Conservation (phyloP, 371 early-diverging fungal species). For the Batkoa obscura region DNA sequence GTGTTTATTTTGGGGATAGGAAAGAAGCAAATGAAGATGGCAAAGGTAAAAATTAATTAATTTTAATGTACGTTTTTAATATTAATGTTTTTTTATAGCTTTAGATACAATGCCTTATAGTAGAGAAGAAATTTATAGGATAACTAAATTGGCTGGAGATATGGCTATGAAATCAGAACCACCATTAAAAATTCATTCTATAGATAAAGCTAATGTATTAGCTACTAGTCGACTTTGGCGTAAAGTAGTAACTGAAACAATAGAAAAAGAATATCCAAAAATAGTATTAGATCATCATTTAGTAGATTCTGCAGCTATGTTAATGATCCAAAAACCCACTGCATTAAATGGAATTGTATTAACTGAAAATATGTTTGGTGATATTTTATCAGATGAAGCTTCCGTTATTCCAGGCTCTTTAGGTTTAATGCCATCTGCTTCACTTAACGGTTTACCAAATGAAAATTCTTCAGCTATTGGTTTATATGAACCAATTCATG, state of each 20-base stretch:
- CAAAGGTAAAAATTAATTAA: constrained; percentile 15
- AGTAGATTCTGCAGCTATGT: constrained; percentile 94
- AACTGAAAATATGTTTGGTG: constrained; percentile 98
- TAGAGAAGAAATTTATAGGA: constrained; percentile 70
- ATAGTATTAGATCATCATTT: constrained; percentile 66
- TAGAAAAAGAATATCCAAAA: constrained; percentile 70
- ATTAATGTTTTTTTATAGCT: constrained; percentile 17
- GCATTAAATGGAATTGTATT: constrained; percentile 82
- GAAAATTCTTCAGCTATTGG: constrained; percentile 54
- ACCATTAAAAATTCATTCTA: constrained; percentile 68
- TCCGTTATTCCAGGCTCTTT: constrained; percentile 86
- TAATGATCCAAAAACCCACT: constrained; percentile 76
- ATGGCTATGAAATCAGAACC: constrained; percentile 63
- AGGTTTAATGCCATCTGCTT: constrained; percentile 84
- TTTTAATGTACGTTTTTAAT: neutral
- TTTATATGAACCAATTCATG: constrained; percentile 95
- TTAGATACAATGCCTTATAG: constrained; percentile 86
- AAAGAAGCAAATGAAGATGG: constrained; percentile 69
- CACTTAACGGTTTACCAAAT: constrained; percentile 64
- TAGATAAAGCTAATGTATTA: constrained; percentile 96
- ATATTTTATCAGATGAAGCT: constrained; percentile 89
- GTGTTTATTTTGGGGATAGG: constrained; percentile 91
- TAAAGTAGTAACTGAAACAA: constrained; percentile 65
- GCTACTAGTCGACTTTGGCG: constrained; percentile 96
- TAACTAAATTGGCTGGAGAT: constrained; percentile 77